Evolutionary conservation across 2,329 filamentous ascomycete genomes (phyloP).

Genomic region (Rhynchosporium secalis): DNA sequence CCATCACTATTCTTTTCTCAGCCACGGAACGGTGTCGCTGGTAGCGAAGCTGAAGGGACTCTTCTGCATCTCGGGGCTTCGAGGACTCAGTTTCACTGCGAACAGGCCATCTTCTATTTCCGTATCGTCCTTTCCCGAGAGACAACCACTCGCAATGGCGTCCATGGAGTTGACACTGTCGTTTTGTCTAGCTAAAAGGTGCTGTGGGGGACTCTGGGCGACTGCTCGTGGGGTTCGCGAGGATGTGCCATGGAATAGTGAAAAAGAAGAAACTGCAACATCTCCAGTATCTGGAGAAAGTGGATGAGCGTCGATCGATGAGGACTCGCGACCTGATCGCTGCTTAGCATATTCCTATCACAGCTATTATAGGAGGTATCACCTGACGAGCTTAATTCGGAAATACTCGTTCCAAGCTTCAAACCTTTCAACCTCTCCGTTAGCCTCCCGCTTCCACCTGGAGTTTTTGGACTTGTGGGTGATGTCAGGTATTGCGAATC

Average conservation of each 20-base stretch:
- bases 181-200: conserved; percentile 32
- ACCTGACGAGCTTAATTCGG: conserved; percentile 61
- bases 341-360: conserved; percentile 11
- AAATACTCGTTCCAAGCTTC: conserved; percentile 72
- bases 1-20: conserved; percentile 31
- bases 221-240: conserved; percentile 46
- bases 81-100: conserved; percentile 80
- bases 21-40: conserved; percentile 37
- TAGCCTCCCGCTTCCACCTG: conserved; percentile 62
- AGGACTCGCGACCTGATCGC: conserved; percentile 11
- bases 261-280: conserved; percentile 62
- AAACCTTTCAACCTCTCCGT: conserved; percentile 79
- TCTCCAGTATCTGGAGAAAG: conserved; percentile 64
- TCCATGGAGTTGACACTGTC: conserved; percentile 40
- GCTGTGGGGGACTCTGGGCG: conserved; percentile 33
- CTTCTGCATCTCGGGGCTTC: conserved; percentile 81
- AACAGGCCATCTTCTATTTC: conserved; percentile 81
- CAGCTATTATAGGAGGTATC: conserved; percentile 23
- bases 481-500: conserved; percentile 42
- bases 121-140: conserved; percentile 41
- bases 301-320: conserved; percentile 36
- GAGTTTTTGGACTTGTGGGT: conserved; percentile 59
- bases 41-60: conserved; percentile 69
- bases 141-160: conserved; percentile 39
- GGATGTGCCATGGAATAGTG: conserved; percentile 53